Percentiles rank a stretch among this genome's conserved stretches.
These are phyloP conservation scores for Ustilago shanxiensis DNA, from an alignment of 1,284 basidiomycete genomes.

Conservation along the genomic window DNA sequence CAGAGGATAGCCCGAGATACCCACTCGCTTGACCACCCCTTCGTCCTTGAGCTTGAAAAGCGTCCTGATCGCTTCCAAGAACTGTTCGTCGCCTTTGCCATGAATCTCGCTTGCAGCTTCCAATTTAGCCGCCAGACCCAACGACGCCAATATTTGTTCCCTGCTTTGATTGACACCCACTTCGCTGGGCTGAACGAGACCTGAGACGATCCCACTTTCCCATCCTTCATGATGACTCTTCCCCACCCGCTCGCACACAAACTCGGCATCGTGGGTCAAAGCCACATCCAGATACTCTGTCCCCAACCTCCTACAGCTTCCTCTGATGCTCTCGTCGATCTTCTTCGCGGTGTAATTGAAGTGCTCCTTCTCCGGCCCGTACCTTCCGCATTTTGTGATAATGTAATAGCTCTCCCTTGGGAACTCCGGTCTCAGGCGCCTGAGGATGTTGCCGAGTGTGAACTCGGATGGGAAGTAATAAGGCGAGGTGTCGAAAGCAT, in stretches of 20 bases:
- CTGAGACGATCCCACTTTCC: slow-evolving; percentile 52
- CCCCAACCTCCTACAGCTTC: slow-evolving; percentile 80
- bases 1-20: slow-evolving; percentile 91
- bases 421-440: slow-evolving; percentile 54
- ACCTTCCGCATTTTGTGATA: slow-evolving; percentile 91
- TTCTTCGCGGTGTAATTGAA: slow-evolving; percentile 85
- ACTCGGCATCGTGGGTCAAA: slow-evolving; percentile 92
- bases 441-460: slow-evolving; percentile 78
- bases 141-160: slow-evolving; percentile 53
- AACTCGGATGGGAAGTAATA: slow-evolving; percentile 93
- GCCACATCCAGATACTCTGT: slow-evolving; percentile 73
- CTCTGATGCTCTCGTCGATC: slow-evolving; percentile 79
- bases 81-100: slow-evolving; percentile 83
- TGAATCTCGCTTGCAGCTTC: slow-evolving; percentile 76
- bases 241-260: slow-evolving; percentile 77
- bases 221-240: slow-evolving; percentile 67
- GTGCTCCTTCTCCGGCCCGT: slow-evolving; percentile 75
- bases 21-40: slow-evolving; percentile 83
- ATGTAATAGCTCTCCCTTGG: slow-evolving; percentile 71
- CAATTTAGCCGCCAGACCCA: slow-evolving; percentile 61
- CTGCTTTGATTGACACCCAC: slow-evolving; percentile 11
- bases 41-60: slow-evolving; percentile 82
- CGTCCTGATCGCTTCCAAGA: slow-evolving; percentile 81
- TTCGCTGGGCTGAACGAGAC: slow-evolving; percentile 25
- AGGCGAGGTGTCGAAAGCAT: slow-evolving; percentile 83